A percentile compares a stretch with the other conserved stretches of the same genome.
Conservation (phyloP, 1,284 basidiomycete genomes). For the Melampsora abietis-canadensis region DNA sequence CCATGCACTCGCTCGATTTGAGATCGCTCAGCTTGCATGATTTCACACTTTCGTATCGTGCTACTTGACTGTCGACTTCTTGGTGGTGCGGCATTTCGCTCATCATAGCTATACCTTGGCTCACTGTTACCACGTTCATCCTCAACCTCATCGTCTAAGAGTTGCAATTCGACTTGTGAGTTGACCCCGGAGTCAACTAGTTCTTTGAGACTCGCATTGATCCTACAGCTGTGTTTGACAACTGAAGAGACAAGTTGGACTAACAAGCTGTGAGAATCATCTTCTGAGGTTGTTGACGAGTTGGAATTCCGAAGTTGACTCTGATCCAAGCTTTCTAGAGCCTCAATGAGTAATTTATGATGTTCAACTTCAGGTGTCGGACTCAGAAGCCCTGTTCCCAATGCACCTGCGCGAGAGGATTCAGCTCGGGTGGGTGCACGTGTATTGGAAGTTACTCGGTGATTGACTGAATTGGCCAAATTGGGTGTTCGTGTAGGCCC, state of each 20-base stretch:
- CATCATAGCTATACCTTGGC: not conserved
- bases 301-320: not conserved
- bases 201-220: conserved; percentile 20
- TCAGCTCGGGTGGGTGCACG: conserved; percentile 30
- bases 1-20: conserved; percentile 16
- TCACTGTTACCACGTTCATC: not conserved
- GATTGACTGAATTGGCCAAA: conserved; percentile 4
- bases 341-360: conserved; percentile 27
- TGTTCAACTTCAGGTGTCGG: conserved; percentile 32
- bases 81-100: not conserved
- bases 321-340: conserved; percentile 24
- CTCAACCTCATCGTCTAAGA: conserved; percentile 27
- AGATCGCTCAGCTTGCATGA: conserved; percentile 16
- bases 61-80: not conserved
- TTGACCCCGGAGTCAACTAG: conserved; percentile 19
- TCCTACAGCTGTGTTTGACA: conserved; percentile 33
- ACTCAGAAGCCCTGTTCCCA: conserved; percentile 28
- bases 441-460: not conserved
- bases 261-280: conserved; percentile 1
- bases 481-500: conserved; percentile 9
- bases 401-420: conserved; percentile 6
- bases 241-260: conserved; percentile 20
- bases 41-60: not conserved
- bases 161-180: conserved; percentile 32
- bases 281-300: not conserved